Conservation (phyloP, 768 basidiomycete genomes). For the Tephrocybe rancida region DNA sequence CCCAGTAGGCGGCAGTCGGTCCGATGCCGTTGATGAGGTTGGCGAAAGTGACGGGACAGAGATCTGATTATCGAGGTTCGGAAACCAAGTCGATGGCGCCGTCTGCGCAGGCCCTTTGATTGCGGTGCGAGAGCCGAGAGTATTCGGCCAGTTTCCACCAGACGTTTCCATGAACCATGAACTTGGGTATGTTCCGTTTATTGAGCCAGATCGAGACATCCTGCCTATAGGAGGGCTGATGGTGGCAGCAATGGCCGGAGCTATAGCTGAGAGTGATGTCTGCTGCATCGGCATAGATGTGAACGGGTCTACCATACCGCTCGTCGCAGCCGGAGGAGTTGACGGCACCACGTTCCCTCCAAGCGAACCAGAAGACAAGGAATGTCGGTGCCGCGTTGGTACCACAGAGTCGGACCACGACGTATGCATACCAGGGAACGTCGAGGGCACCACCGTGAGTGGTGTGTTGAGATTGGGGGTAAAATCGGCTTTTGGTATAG, state of each 20-base stretch:
- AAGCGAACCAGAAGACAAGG: conserved; percentile 41
- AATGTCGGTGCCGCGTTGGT: conserved; percentile 43
- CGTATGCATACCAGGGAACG: conserved; percentile 33
- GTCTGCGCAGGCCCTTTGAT: conserved; percentile 7
- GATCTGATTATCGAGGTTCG: conserved; percentile 15
- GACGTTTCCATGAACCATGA: conserved; percentile 35
- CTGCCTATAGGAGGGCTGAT: conserved; percentile 47
- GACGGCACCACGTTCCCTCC: conserved; percentile 21
- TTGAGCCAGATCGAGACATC: conserved; percentile 60
- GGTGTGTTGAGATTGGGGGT: conserved; percentile 16
- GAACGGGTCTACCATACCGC: conserved; percentile 19
- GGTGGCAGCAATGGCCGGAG: conserved; percentile 15
- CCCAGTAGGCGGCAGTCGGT: conserved; percentile 23
- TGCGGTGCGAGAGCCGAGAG: conserved; percentile 7
- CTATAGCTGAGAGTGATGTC: conserved; percentile 18
- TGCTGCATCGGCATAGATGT: conserved; percentile 21
- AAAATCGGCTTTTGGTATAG: conserved; percentile 22
- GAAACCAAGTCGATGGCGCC: conserved; percentile 18
- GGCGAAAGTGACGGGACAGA: conserved; percentile 25
- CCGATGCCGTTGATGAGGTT: conserved; percentile 25
- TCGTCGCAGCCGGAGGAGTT: conserved; percentile 16
- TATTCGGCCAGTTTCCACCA: conserved; percentile 25
- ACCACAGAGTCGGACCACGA: conserved; percentile 42
- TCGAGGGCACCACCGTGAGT: conserved; percentile 17
- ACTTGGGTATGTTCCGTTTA: conserved; percentile 45